Percentiles rank a stretch among this genome's conserved stretches.
These are phyloP conservation scores for Curvularia lunata DNA, from an alignment of 2,329 filamentous ascomycete species.

Conservation along the genomic window DNA sequence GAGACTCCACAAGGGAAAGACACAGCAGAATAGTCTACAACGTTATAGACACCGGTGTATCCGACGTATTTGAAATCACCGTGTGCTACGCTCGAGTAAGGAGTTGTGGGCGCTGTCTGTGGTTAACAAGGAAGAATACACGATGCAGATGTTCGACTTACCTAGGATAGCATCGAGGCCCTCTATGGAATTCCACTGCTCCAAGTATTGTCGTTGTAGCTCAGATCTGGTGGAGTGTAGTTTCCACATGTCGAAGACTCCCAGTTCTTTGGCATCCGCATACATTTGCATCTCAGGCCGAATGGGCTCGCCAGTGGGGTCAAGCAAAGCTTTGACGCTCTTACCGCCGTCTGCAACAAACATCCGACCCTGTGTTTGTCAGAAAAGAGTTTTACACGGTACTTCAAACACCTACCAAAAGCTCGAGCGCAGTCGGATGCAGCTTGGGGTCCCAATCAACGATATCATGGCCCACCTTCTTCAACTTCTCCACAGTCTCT, in stretches of 20 bases:
- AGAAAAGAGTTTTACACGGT: neutral
- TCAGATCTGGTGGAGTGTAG: constrained; percentile 56
- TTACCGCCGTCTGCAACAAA: constrained; percentile 61
- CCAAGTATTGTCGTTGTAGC: constrained; percentile 52
- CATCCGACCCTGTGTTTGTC: constrained; percentile 44
- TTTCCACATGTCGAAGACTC: constrained; percentile 57
- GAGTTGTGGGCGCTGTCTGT: constrained; percentile 51
- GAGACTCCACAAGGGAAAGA: constrained; percentile 53
- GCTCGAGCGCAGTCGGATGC: constrained; percentile 59
- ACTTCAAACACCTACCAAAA: constrained; percentile 50
- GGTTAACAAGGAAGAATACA: constrained; percentile 11
- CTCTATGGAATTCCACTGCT: constrained; percentile 52
- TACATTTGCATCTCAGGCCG: constrained; percentile 59
- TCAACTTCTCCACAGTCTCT: constrained; percentile 61
- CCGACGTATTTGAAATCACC: constrained; percentile 55
- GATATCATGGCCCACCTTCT: constrained; percentile 59
- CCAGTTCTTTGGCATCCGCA: constrained; percentile 52
- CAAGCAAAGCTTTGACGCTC: constrained; percentile 52
- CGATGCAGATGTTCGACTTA: constrained; percentile 16
- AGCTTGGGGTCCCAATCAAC: constrained; percentile 63
- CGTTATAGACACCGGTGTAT: constrained; percentile 57
- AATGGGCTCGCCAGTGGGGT: constrained; percentile 52
- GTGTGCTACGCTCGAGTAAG: constrained; percentile 52
- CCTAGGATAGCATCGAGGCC: constrained; percentile 55
- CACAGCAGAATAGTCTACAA: constrained; percentile 55